Evolutionary conservation across 2,329 filamentous ascomycete species (phyloP).

Genomic region (Escovopsis sp.): DNA sequence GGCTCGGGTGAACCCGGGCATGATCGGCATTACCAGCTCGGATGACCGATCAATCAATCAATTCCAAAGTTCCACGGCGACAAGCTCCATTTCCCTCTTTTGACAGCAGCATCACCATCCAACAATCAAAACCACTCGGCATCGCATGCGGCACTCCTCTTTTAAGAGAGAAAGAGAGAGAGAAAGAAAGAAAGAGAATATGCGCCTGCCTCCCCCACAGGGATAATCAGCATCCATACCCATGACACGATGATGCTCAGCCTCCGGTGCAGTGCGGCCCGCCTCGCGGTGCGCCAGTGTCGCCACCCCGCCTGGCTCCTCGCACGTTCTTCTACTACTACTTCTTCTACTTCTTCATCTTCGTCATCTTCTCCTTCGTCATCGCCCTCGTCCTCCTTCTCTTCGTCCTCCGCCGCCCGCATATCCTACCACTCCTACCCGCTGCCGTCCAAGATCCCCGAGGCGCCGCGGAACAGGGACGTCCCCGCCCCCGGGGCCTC

Average conservation of each 20-base stretch:
- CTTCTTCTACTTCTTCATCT: conserved; percentile 21
- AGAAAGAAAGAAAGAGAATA: too few relatives aligned
- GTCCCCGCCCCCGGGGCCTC: conserved; percentile 27
- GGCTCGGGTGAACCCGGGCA: conserved; percentile 9
- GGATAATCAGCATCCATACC: conserved; percentile 1
- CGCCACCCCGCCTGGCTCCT: conserved; percentile 28
- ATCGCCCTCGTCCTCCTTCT: conserved; percentile 7
- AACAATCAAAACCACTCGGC: too few relatives aligned
- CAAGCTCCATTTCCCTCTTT: not conserved
- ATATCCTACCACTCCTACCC: conserved; percentile 38
- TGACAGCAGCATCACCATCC: not conserved
- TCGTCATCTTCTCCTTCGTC: conserved; percentile 20
- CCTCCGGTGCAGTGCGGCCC: conserved; percentile 24
- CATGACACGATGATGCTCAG: conserved; percentile 27
- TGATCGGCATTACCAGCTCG: not conserved
- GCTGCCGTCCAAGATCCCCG: conserved; percentile 27
- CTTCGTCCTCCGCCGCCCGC: conserved; percentile 17
- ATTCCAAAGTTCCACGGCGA: too few relatives aligned
- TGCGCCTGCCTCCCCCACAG: not conserved
- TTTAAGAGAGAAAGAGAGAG: too few relatives aligned
- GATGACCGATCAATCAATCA: not conserved
- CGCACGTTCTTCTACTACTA: not conserved
- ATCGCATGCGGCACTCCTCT: too few relatives aligned
- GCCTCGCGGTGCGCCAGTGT: conserved; percentile 25
- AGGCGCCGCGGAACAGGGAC: conserved; percentile 27